Evolutionary conservation across 768 basidiomycete species (phyloP).

Genomic region (Suillus variegatus): DNA sequence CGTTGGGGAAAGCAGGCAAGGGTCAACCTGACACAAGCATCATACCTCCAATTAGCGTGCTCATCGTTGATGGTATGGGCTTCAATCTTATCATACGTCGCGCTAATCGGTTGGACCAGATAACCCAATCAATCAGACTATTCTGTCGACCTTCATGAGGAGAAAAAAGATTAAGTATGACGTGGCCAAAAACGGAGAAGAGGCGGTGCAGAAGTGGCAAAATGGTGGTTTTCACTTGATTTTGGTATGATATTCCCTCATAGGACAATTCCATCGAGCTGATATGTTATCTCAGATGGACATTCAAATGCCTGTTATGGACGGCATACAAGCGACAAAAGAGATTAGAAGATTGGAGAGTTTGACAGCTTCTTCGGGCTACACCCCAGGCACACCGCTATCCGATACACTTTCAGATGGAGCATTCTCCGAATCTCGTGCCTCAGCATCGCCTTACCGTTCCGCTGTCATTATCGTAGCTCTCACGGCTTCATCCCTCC

Average conservation of each 20-base stretch:
- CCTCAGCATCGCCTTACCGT: constrained; percentile 67
- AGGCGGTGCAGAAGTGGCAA: constrained; percentile 95
- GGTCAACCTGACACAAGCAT: constrained; percentile 63
- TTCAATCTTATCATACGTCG: constrained; percentile 2
- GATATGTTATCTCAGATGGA: constrained; percentile 77
- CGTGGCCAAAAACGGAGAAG: constrained; percentile 90
- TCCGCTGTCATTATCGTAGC: constrained; percentile 99
- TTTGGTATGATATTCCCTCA: constrained; percentile 58
- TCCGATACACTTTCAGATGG: constrained; percentile 64
- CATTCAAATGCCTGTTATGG: constrained; percentile 99
- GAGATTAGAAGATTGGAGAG: constrained; percentile 90
- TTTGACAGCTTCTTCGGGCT: constrained; percentile 60
- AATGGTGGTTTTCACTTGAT: constrained; percentile 95
- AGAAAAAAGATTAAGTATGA: constrained; percentile 96
- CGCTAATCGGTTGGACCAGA: constrained; percentile 51
- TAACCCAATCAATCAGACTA: constrained; percentile 98
- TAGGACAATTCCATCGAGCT: constrained; percentile 11
- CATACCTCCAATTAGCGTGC: constrained; percentile 94
- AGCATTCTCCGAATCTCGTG: constrained; percentile 47
- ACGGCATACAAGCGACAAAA: constrained; percentile 96
- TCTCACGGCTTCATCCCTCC: constrained; percentile 95
- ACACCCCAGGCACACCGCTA: constrained; percentile 68
- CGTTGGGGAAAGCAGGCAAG: constrained; percentile 50
- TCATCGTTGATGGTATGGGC: constrained; percentile 91
- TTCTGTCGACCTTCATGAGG: constrained; percentile 95